Evolutionary conservation across 495 filamentous ascomycete species (phyloP).

Genomic region (Penicillium ucsense): DNA sequence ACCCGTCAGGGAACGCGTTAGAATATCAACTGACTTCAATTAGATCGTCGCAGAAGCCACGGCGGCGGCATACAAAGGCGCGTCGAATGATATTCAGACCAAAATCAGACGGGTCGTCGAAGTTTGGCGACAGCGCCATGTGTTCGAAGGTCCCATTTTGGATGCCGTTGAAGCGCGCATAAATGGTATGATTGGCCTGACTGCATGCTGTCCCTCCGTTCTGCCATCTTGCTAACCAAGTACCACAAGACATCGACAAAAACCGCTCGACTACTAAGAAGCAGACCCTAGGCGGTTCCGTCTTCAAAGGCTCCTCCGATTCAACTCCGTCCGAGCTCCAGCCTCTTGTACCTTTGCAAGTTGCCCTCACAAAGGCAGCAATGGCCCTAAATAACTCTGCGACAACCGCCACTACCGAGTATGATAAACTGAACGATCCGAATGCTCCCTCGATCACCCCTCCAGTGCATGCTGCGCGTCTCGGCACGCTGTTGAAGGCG

Average conservation of each 20-base stretch:
- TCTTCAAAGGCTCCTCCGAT: conserved; percentile 48
- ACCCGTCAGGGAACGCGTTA: background rate
- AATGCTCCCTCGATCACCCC: conserved; percentile 55
- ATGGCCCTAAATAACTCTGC: conserved; percentile 50
- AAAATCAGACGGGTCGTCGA: conserved; percentile 85
- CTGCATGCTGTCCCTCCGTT: too few relatives aligned
- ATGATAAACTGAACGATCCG: conserved; percentile 68
- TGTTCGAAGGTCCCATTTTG: conserved; percentile 76
- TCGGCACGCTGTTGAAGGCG: conserved; percentile 75
- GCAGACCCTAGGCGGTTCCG: conserved; percentile 55
- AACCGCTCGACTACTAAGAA: conserved; percentile 57
- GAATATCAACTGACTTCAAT: conserved; percentile 10
- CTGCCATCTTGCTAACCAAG: too few relatives aligned
- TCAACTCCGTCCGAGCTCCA: conserved; percentile 67
- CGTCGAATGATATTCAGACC: conserved; percentile 70
- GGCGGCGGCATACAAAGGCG: conserved; percentile 74
- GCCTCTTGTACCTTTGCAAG: conserved; percentile 61
- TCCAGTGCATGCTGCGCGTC: conserved; percentile 84
- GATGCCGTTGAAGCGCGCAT: conserved; percentile 67
- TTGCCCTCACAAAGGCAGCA: conserved; percentile 59
- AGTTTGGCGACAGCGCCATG: conserved; percentile 77
- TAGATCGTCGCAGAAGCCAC: conserved; percentile 80
- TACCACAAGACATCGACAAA: conserved; percentile 63
- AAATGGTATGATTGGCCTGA: conserved; percentile 46
- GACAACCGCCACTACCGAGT: conserved; percentile 66